Percentiles rank a stretch among this genome's conserved stretches.
phyloP scores from a whole-genome alignment of 495 filamentous ascomycete species.

The Neurospora pannonica region DNA sequence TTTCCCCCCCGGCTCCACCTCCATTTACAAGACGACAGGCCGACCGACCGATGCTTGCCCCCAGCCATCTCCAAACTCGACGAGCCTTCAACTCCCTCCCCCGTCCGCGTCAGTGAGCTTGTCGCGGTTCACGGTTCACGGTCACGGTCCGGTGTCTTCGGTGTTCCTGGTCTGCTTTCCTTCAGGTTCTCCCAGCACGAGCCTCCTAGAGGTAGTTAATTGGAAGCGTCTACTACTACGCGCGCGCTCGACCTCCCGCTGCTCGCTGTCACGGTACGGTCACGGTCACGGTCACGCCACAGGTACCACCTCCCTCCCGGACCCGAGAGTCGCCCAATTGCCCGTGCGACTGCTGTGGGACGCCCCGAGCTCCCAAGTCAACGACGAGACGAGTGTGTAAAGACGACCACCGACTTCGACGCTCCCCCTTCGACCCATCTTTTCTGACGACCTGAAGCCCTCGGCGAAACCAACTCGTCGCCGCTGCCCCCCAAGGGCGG shows the following conservation, averaged over 20 bases:
- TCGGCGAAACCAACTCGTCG: not conserved
- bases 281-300: not conserved
- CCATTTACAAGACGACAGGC: slow-evolving; percentile 3
- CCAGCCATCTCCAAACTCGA: slow-evolving; percentile 29
- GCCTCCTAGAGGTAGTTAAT: not conserved
- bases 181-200: not conserved
- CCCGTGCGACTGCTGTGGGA: not conserved
- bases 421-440: not conserved
- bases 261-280: not conserved
- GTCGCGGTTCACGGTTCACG: not conserved
- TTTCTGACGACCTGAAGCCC: not conserved
- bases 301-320: not conserved
- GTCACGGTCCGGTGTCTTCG: slow-evolving; percentile 4
- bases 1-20: slow-evolving; percentile 15
- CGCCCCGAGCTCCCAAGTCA: not conserved
- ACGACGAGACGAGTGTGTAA: not conserved
- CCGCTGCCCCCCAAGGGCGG: not conserved
- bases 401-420: not conserved
- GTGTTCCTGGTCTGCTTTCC: not conserved
- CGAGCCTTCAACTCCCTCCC: slow-evolving; percentile 19
- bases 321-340: not conserved
- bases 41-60: slow-evolving; percentile 21
- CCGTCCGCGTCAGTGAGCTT: slow-evolving; percentile 2
- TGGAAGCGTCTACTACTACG: not conserved
- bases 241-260: not conserved